Percentiles rank a stretch among this genome's conserved stretches.
Conservation (phyloP, 768 basidiomycete species). For the Podaxis sp. region DNA sequence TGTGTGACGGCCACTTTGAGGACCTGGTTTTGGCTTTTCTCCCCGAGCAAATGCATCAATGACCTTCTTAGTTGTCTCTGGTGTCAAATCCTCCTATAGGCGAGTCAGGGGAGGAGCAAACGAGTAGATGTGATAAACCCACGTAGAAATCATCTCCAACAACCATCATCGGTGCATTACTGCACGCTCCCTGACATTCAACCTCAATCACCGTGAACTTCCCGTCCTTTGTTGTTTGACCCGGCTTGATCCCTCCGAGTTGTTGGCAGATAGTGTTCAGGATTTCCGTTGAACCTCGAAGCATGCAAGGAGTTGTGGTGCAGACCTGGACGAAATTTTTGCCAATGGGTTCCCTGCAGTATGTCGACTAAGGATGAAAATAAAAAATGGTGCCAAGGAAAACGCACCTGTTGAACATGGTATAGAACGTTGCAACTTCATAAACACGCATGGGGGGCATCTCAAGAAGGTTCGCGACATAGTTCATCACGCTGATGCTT, state of each 20-base stretch:
- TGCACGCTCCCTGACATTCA: conserved; percentile 98
- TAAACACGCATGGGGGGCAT: conserved; percentile 99
- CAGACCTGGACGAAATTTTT: conserved; percentile 96
- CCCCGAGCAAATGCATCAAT: conserved; percentile 77
- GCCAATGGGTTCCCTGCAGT: conserved; percentile 82
- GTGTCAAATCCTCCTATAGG: conserved; percentile 77
- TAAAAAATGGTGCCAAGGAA: neutral
- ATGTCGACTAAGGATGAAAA: neutral
- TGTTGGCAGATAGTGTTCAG: conserved; percentile 79
- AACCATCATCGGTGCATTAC: conserved; percentile 96
- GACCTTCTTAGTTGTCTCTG: conserved; percentile 72
- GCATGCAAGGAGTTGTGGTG: conserved; percentile 98
- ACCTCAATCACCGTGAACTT: conserved; percentile 98
- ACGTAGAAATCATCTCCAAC: conserved; percentile 97
- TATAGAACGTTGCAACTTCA: conserved; percentile 99
- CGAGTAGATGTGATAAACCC: conserved; percentile 21
- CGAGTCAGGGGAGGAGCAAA: conserved; percentile 10
- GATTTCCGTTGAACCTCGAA: conserved; percentile 88
- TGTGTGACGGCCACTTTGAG: conserved; percentile 81
- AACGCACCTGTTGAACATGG: conserved; percentile 96
- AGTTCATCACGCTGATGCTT: conserved; percentile 98
- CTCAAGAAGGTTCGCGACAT: conserved; percentile 87
- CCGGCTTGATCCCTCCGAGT: conserved; percentile 79
- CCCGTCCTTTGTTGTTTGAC: conserved; percentile 91
- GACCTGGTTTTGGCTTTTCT: conserved; percentile 88